A percentile compares a stretch with the other conserved stretches of the same genome.
These are phyloP conservation scores for Neophaeococcomyces aloes DNA, from an alignment of 2,329 filamentous ascomycete genomes.

Conservation along the genomic window DNA sequence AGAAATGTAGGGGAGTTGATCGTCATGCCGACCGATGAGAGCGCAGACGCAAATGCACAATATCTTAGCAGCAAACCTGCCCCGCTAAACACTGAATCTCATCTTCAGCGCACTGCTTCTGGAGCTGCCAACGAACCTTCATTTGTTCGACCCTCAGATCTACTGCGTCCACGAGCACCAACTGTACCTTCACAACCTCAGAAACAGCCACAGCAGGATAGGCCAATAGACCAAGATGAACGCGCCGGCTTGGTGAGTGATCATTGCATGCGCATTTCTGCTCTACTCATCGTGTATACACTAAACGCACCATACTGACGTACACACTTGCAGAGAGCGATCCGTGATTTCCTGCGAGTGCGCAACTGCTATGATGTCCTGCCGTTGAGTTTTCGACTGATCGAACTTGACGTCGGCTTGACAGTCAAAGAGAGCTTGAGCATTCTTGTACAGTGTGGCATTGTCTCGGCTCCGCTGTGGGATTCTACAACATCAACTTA, in stretches of 20 bases:
- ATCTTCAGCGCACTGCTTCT: background rate
- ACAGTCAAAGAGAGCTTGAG: slow-evolving; percentile 95
- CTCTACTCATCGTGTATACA: background rate
- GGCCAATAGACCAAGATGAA: slow-evolving; percentile 40
- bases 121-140: slow-evolving; percentile 24
- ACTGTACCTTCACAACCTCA: slow-evolving; percentile 36
- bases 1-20: slow-evolving; percentile 5
- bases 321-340: slow-evolving; percentile 54
- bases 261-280: slow-evolving; percentile 8
- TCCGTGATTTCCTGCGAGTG: slow-evolving; percentile 91
- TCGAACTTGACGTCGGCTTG: slow-evolving; percentile 87
- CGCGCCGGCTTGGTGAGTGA: slow-evolving; percentile 37
- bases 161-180: slow-evolving; percentile 32
- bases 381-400: slow-evolving; percentile 87
- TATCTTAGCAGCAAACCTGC: background rate
- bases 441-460: slow-evolving; percentile 92
- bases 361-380: slow-evolving; percentile 97
- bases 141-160: slow-evolving; percentile 41
- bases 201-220: slow-evolving; percentile 31
- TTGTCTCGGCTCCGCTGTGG: slow-evolving; percentile 95
- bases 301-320: slow-evolving; percentile 4
- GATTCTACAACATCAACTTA: slow-evolving; percentile 88
- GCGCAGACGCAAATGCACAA: background rate
- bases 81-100: background rate
- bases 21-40: slow-evolving; percentile 8